Percentiles rank a stretch among this genome's conserved stretches.
phyloP scores from a whole-genome alignment of 1,284 basidiomycete species.

The Fereydounia khargensis region DNA sequence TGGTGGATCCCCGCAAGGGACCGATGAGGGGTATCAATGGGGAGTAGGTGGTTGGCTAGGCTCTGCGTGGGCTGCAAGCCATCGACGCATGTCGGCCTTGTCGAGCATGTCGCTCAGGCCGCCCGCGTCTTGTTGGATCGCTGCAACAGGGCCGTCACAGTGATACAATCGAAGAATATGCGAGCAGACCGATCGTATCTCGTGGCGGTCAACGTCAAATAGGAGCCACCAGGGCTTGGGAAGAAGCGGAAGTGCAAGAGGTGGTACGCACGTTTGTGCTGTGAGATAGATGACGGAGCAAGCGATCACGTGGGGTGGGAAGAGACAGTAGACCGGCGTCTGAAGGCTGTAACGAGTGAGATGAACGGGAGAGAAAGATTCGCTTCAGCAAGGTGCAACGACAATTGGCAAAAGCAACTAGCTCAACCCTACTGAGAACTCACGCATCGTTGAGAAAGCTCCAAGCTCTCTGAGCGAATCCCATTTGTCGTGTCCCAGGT shows the following conservation, averaged over 20 bases:
- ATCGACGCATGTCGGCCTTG: constrained; percentile 9
- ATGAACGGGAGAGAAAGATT: constrained; percentile 1
- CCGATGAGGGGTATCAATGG: too few relatives aligned
- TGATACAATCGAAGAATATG: constrained; percentile 45
- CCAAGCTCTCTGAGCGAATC: constrained; percentile 55
- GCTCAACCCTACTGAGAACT: constrained; percentile 16
- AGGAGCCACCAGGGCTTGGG: constrained; percentile 59
- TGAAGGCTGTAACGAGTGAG: constrained; percentile 69
- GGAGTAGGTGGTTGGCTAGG: too few relatives aligned
- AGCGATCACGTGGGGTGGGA: constrained; percentile 82
- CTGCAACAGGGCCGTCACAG: neutral
- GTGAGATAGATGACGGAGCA: constrained; percentile 63
- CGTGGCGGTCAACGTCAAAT: constrained; percentile 54
- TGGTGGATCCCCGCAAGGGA: too few relatives aligned
- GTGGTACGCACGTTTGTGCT: constrained; percentile 15
- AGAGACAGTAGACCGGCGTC: constrained; percentile 83
- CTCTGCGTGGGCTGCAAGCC: too few relatives aligned
- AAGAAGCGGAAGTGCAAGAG: constrained; percentile 47
- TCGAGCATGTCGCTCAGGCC: constrained; percentile 6
- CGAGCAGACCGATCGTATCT: constrained; percentile 33
- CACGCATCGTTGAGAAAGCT: constrained; percentile 59
- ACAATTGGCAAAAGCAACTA: too few relatives aligned
- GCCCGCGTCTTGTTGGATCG: neutral
- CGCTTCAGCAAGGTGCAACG: too few relatives aligned
- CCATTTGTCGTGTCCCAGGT: neutral